phyloP scores from a whole-genome alignment of 345 rosid genomes.

The Cardamine resedifolia region DNA sequence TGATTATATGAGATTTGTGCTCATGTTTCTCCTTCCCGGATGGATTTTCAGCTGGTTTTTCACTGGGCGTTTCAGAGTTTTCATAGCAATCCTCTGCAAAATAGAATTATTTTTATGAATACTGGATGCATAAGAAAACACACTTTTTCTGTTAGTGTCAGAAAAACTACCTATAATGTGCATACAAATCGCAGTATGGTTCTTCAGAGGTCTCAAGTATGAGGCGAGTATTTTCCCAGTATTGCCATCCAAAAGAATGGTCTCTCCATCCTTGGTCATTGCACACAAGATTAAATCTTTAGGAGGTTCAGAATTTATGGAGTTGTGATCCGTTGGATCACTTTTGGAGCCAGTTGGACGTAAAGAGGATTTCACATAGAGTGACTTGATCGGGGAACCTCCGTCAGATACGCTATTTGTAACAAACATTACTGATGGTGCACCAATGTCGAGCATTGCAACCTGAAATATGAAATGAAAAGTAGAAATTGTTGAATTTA shows the following conservation, averaged over 20 bases:
- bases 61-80: conserved; percentile 39
- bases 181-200: conserved; percentile 55
- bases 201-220: conserved; percentile 43
- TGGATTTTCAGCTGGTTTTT: conserved; percentile 27
- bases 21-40: conserved; percentile 40
- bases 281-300: conserved; percentile 45
- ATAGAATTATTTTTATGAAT: conserved; percentile 18
- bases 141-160: conserved; percentile 1
- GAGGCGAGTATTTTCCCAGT: conserved; percentile 52
- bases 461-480: conserved; percentile 60
- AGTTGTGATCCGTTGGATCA: conserved; percentile 37
- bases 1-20: conserved; percentile 36
- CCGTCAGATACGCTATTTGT: conserved; percentile 56
- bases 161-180: conserved; percentile 63
- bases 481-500: conserved; percentile 20
- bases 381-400: conserved; percentile 55
- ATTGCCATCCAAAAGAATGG: conserved; percentile 56
- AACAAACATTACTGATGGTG: conserved; percentile 57
- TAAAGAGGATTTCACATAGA: conserved; percentile 47
- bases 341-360: conserved; percentile 33
- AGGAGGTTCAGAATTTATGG: conserved; percentile 38
- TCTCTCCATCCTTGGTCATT: conserved; percentile 61
- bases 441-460: conserved; percentile 64
- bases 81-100: conserved; percentile 51
- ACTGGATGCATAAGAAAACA: conserved; percentile 16